These are phyloP conservation scores for Misopates orontium DNA, from an alignment of 257 asterid genomes.

Conservation along the genomic window DNA sequence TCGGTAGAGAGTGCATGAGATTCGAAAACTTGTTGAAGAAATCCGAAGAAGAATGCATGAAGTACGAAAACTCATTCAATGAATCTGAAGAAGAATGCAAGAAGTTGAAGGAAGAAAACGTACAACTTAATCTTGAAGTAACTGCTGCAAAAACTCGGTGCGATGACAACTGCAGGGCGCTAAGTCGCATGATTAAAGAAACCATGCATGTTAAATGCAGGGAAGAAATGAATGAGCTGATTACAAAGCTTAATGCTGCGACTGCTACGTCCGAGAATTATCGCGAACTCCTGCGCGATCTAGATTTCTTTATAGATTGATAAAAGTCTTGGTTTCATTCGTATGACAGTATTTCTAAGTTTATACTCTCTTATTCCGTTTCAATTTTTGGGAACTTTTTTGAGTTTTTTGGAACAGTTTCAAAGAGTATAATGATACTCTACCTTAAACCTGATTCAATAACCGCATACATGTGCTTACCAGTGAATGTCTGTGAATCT, in stretches of 20 bases:
- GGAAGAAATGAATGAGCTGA: not conserved
- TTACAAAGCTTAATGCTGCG: not conserved
- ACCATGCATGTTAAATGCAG: not conserved
- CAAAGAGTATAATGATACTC: no score
- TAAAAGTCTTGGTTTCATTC: no score
- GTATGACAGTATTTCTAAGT: not conserved
- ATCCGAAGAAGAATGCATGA: no score
- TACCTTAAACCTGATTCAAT: no score
- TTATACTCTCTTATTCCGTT: not conserved
- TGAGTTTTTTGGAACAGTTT: no score
- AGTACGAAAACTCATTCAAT: no score
- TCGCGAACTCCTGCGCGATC: not conserved
- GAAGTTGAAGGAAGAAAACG: conserved; percentile 1
- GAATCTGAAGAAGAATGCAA: not conserved
- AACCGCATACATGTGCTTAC: no score
- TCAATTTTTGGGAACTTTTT: not conserved
- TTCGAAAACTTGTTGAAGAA: no score
- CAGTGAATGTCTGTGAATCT: no score
- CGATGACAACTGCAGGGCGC: not conserved
- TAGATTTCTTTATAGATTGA: no score
- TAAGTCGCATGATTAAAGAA: not conserved
- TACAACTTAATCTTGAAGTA: not conserved
- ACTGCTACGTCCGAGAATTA: not conserved
- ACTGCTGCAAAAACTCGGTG: not conserved
- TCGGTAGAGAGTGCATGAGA: no score